Base-by-base conservation (phyloP, 2,329 filamentous ascomycete species). In the Alternaria atra region DNA sequence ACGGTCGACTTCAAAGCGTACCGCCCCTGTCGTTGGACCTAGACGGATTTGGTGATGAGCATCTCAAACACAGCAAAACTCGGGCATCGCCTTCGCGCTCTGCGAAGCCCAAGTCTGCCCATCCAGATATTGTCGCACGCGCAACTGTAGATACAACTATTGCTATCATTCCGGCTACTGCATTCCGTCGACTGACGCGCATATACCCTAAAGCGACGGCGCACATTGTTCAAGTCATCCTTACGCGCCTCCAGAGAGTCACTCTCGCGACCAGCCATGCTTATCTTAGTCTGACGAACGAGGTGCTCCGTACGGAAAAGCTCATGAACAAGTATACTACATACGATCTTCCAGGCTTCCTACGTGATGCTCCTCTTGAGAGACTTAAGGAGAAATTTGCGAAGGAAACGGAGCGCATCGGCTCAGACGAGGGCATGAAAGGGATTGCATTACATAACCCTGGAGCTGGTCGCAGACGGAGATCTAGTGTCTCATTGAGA, bases 91-190 rank as follows among this genome's bases (percentile, higher is more conserved):
- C 71, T 20, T 73, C 75, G n/a, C 68, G 73, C 13, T 65, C 77
- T 39, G 79, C 72, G 66, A 83, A 77, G 61, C 69, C 87, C 10
- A 90, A 90, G 66, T 98, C 95, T 13, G 93, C 92, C 0, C 95
- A 99, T 79, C 95, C 95, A 10, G 95, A 99, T 73, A 95, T 99
- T 64, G 93, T 99, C 66, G 95, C 94, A n/a, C 87, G 95, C 66
- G 95, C 95, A 6, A 96, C 93, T 15, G 91, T 96, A 25, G 96
- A 99, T 75, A 99, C 95, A 0, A 99, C 96, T 0, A 97, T 99
- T 79, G 95, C 95, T 6, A 96, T 99, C 65, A 99, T 99, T 58
- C 96, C 96, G 1, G 95, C 95, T 1, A 97, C 93, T 75, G 96
- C 95, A 4, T 99, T 99, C 72, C 89, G 93, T 54, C 89, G 96